Evolutionary conservation across 208 protist genomes (phyloP).

Genomic region (Trypanosomatidae sp.): DNA sequence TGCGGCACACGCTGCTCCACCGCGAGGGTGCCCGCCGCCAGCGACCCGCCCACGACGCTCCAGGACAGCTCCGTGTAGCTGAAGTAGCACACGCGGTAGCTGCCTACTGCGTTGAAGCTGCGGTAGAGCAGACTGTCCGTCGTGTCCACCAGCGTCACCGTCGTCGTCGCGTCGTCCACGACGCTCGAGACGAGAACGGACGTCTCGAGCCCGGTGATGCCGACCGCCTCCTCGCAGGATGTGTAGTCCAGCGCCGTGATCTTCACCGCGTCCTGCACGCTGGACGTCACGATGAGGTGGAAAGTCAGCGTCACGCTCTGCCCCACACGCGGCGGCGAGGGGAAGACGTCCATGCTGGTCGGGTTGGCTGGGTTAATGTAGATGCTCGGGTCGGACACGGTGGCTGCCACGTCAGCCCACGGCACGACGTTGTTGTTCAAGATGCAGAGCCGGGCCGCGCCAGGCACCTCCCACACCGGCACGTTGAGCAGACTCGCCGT

Average conservation of each 20-base stretch:
- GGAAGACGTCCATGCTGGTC: slow-evolving; percentile 56
- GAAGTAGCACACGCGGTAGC: slow-evolving; percentile 85
- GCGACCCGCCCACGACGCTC: slow-evolving; percentile 70
- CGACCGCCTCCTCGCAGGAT: slow-evolving; percentile 49
- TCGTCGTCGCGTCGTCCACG: slow-evolving; percentile 38
- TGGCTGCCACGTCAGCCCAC: slow-evolving; percentile 65
- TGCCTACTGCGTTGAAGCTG: slow-evolving; percentile 69
- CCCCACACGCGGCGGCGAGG: slow-evolving; percentile 72
- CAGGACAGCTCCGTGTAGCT: slow-evolving; percentile 59
- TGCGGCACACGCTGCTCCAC: slow-evolving; percentile 48
- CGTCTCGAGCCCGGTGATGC: slow-evolving; percentile 36
- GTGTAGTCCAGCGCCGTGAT: slow-evolving; percentile 37
- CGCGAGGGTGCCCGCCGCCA: slow-evolving; percentile 37
- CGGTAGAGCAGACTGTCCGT: slow-evolving; percentile 72
- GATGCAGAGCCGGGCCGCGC: slow-evolving; percentile 63
- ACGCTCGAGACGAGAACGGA: slow-evolving; percentile 46
- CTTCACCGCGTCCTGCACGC: slow-evolving; percentile 48
- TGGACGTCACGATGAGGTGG: slow-evolving; percentile 43
- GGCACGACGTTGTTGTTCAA: slow-evolving; percentile 23
- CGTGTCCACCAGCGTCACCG: slow-evolving; percentile 53
- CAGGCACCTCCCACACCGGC: slow-evolving; percentile 66
- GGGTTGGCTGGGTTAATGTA: slow-evolving; percentile 59
- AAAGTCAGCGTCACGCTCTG: slow-evolving; percentile 87
- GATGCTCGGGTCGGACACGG: slow-evolving; percentile 30
- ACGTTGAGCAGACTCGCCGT: slow-evolving; percentile 49